Conservation (phyloP, 2,329 filamentous ascomycete species). For the Alternaria hordeiaustralica region DNA sequence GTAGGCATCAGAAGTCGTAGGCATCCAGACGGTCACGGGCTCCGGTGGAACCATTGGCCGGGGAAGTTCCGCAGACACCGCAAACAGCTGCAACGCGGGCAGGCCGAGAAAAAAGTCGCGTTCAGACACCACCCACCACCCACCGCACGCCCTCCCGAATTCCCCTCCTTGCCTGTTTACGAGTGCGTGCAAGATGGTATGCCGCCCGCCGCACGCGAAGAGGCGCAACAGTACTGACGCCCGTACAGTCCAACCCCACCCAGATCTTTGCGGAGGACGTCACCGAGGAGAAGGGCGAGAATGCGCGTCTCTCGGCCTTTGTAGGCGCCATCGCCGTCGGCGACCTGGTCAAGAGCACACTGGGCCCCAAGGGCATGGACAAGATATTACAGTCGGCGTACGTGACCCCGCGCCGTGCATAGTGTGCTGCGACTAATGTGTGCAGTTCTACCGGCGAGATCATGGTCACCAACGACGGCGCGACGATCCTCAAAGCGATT, state of each 20-base stretch:
- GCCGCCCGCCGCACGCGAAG: neutral
- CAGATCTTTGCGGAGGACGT: constrained; percentile 99
- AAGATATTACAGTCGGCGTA: constrained; percentile 96
- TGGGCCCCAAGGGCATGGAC: constrained; percentile 99
- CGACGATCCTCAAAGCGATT: constrained; percentile 97
- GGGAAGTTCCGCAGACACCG: constrained; percentile 25
- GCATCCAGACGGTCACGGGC: constrained; percentile 26
- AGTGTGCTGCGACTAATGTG: constrained; percentile 28
- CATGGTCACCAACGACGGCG: constrained; percentile 98
- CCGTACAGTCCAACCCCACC: constrained; percentile 71
- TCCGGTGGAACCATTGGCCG: constrained; percentile 26
- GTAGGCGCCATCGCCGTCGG: constrained; percentile 98
- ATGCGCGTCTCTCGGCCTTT: constrained; percentile 97
- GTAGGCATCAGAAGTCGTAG: constrained; percentile 30
- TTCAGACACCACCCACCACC: constrained; percentile 36
- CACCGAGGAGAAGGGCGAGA: constrained; percentile 97
- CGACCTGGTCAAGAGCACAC: constrained; percentile 94
- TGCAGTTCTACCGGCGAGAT: constrained; percentile 90
- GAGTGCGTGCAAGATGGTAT: constrained; percentile 40
- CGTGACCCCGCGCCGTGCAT: constrained; percentile 46
- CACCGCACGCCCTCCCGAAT: constrained; percentile 39
- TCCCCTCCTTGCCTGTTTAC: constrained; percentile 37
- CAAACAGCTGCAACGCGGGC: constrained; percentile 37
- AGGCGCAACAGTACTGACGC: constrained; percentile 16
- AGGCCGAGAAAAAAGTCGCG: constrained; percentile 45